Evolutionary conservation across 208 protist genomes (phyloP).

Genomic region (Phytomonas sp.): DNA sequence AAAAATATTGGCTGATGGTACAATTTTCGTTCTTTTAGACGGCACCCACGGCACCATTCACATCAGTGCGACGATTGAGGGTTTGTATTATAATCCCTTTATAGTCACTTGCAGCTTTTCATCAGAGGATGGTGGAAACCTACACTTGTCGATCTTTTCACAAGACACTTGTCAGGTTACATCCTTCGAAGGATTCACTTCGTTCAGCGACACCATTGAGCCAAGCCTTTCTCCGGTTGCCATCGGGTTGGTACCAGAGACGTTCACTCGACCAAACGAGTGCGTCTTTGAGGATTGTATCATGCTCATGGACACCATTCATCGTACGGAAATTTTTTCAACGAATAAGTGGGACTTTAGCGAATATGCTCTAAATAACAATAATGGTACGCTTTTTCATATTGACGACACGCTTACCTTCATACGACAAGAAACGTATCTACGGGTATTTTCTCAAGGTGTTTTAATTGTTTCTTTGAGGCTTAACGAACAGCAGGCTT

Average conservation of each 20-base stretch:
- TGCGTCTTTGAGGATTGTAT: conserved; percentile 30
- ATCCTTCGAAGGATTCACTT: conserved; percentile 42
- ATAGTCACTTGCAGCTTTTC: conserved; percentile 44
- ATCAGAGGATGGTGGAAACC: conserved; percentile 24
- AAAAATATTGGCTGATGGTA: conserved; percentile 34
- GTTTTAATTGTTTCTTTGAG: conserved; percentile 18
- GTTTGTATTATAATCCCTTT: conserved; percentile 50
- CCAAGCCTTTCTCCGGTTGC: conserved; percentile 44
- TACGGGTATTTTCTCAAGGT: conserved; percentile 49
- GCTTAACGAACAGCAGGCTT: conserved; percentile 21
- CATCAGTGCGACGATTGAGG: conserved; percentile 57
- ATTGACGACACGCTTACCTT: conserved; percentile 80
- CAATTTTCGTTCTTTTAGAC: conserved; percentile 61
- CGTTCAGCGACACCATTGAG: conserved; percentile 32
- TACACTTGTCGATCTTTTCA: conserved; percentile 65
- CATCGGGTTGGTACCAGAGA: conserved; percentile 51
- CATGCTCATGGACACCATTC: conserved; percentile 56
- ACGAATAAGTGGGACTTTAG: conserved; percentile 38
- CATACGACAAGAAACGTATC: conserved; percentile 19
- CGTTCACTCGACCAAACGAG: conserved; percentile 13
- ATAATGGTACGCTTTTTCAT: conserved; percentile 43
- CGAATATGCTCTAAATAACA: conserved; percentile 23
- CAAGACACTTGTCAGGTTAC: conserved; percentile 44
- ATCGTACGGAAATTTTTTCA: conserved; percentile 29
- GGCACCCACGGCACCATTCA: conserved; percentile 38